Base-by-base conservation (phyloP, 2,329 filamentous ascomycete genomes). In the Calonectria pseudoturangicola region DNA sequence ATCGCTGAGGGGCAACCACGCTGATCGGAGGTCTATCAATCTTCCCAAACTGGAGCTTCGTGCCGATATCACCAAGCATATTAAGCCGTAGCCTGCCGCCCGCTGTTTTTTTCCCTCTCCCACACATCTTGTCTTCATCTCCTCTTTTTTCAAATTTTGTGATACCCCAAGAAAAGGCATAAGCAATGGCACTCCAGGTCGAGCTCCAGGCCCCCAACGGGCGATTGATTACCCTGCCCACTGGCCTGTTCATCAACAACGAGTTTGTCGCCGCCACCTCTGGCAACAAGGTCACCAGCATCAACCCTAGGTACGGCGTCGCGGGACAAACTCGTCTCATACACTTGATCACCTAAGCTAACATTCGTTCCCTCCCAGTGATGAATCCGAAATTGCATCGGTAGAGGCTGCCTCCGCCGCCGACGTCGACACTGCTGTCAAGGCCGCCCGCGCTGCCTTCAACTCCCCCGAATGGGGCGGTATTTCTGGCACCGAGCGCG, bases 221-320 rank as follows among this genome's bases (percentile, higher is more conserved):
- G 77, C 87, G 85, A 79, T 91, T 90, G 78, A 93, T 93, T 76
- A 86, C 83, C 36, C 90, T 93, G 82, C 92, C 92, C 15, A 89
- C 88, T 28, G 92, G 92, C 36, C 86, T 94, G 12, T 94, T 93
- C 84, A 94, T 94, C 84, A 93, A 93, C 85, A 94, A 94, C 76
- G 91, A 93, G 80, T 94, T 92, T 82, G 90, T 93, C 64, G 89
- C 66, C 89, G 89, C 80, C 87, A 89, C 33, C 89, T 73, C 73
- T 2, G 90, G 68, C 86, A 90, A 79, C 91, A 90, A 72, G 76
- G 88, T 93, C 72, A 87, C 88, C 16, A 87, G 87, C 43, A 90
- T 93, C 78, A 93, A 92, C 66, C 66, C 69, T n/a, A 74, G 63
- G 75, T 74, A 64, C 27, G 69, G 30, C 10, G 62, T 47, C 33